Evolutionary conservation across 352 stramenopile genomes (phyloP).

Genomic region (Aphanomyces cochlioides): DNA sequence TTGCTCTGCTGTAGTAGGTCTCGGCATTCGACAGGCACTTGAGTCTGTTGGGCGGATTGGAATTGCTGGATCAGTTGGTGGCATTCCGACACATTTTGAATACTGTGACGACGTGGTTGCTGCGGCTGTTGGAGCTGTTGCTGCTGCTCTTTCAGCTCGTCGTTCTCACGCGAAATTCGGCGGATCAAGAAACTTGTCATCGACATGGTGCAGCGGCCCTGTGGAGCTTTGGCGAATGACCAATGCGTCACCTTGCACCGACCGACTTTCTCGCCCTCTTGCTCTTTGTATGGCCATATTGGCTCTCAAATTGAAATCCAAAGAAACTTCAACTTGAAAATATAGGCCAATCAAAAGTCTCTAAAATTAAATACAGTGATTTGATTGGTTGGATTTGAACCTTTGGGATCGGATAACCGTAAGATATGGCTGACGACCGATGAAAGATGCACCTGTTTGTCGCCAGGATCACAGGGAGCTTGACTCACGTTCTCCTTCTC

Average conservation of each 20-base stretch:
- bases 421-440: no score
- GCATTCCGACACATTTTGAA: not conserved
- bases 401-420: no score
- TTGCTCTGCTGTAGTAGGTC: not conserved
- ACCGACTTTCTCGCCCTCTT: not conserved
- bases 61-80: not conserved
- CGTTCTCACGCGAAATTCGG: conserved; percentile 22
- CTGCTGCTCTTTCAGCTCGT: conserved; percentile 11
- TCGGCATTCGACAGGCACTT: not conserved
- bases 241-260: not conserved
- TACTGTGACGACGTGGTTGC: not conserved
- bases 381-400: no score
- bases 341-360: no score
- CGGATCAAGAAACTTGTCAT: conserved; percentile 27
- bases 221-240: not conserved
- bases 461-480: no score
- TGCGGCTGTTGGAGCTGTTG: not conserved
- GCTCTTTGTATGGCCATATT: no score
- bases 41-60: not conserved
- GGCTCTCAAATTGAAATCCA: no score
- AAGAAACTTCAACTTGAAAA: not conserved
- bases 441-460: no score
- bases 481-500: no score
- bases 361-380: no score
- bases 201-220: conserved; percentile 1